phyloP scores from a whole-genome alignment of 768 basidiomycete species.

The Lactarius sp. region DNA sequence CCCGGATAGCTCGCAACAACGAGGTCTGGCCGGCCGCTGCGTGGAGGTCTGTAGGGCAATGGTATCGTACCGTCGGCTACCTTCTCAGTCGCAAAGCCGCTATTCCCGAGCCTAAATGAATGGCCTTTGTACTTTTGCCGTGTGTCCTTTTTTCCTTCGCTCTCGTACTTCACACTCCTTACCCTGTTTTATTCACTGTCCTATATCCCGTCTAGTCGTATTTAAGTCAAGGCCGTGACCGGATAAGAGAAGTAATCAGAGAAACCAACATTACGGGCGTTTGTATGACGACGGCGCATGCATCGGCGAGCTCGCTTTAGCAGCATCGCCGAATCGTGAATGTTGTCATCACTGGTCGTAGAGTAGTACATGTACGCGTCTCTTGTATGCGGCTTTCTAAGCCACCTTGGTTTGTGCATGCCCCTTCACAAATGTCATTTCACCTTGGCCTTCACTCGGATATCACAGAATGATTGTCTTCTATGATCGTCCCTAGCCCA shows the following conservation, averaged over 20 bases:
- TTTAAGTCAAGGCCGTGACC: not conserved
- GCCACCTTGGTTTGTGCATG: too few species aligned
- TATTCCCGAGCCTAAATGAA: conserved; percentile 6
- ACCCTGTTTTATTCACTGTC: too few species aligned
- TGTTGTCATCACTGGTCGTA: too few species aligned
- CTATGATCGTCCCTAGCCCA: too few species aligned
- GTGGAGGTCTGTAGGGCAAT: not conserved
- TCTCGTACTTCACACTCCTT: not conserved
- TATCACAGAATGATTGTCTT: too few species aligned
- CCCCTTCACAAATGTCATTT: too few species aligned
- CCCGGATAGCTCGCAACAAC: conserved; percentile 27
- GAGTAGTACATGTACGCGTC: too few species aligned
- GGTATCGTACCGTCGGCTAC: conserved; percentile 2
- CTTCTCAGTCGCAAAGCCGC: conserved; percentile 1
- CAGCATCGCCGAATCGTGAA: too few species aligned
- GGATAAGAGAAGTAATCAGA: not conserved
- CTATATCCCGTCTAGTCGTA: not conserved
- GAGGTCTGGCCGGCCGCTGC: not conserved
- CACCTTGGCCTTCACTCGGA: too few species aligned
- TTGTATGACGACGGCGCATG: not conserved
- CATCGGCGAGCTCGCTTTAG: not conserved
- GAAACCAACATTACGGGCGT: not conserved
- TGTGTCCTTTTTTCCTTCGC: not conserved
- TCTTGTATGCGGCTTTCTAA: too few species aligned
- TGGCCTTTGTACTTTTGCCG: not conserved